Percentiles rank a stretch among this genome's conserved stretches.
Conservation (phyloP, 2,329 filamentous ascomycete species). For the Alternaria arbusti region DNA sequence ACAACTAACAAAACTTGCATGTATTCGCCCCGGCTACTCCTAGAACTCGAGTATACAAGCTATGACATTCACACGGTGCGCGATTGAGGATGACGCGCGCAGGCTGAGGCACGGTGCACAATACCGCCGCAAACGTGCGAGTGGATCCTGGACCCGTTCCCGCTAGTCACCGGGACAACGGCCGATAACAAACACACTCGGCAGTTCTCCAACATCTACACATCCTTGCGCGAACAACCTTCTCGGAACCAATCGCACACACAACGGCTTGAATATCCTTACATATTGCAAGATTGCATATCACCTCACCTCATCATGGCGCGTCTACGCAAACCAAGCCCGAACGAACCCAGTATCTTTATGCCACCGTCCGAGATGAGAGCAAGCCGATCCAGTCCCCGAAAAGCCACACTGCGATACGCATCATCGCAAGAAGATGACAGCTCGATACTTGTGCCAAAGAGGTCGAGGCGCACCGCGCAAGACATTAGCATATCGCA, state of each 20-base stretch:
- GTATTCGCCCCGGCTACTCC: not conserved
- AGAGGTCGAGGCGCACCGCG: slow-evolving; percentile 32
- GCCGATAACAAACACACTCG: slow-evolving; percentile 15
- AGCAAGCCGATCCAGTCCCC: slow-evolving; percentile 34
- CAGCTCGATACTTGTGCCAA: slow-evolving; percentile 31
- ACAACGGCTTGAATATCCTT: slow-evolving; percentile 1
- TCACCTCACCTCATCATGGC: slow-evolving; percentile 32
- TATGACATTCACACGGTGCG: not conserved
- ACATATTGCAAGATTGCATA: slow-evolving; percentile 3
- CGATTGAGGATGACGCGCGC: not conserved
- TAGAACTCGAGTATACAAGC: not conserved
- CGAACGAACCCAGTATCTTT: slow-evolving; percentile 30
- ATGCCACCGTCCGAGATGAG: slow-evolving; percentile 23
- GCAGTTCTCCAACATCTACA: slow-evolving; percentile 3
- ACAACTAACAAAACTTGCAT: not conserved
- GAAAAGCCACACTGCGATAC: slow-evolving; percentile 27
- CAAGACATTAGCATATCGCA: slow-evolving; percentile 29
- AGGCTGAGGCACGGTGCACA: not conserved
- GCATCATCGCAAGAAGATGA: slow-evolving; percentile 25
- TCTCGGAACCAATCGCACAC: slow-evolving; percentile 9
- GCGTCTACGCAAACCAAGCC: slow-evolving; percentile 43
- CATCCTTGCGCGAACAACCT: slow-evolving; percentile 8
- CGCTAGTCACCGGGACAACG: slow-evolving; percentile 15
- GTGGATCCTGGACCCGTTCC: not conserved
- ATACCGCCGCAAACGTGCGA: not conserved